Evolutionary conservation across 495 filamentous ascomycete genomes (phyloP).

Genomic region (Lophium mytilinum): DNA sequence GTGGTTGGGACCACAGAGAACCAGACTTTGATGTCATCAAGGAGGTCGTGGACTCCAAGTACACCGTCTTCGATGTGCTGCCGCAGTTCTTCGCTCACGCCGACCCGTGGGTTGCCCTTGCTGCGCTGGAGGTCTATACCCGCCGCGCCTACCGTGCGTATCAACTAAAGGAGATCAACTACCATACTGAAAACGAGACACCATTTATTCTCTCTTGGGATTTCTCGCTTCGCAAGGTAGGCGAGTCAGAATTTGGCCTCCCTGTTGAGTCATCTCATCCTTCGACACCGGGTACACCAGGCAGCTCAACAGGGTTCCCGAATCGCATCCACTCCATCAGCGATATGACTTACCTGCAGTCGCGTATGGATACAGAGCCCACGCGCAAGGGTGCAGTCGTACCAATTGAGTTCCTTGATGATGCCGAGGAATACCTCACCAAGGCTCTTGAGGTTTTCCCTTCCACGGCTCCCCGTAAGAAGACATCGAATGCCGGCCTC

Average conservation of each 20-base stretch:
- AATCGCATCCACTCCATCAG: conserved; percentile 87
- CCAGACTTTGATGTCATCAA: conserved; percentile 80
- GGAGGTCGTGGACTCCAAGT: conserved; percentile 97
- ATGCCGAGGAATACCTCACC: conserved; percentile 75
- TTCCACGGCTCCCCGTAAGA: conserved; percentile 39
- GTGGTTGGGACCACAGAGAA: conserved; percentile 92
- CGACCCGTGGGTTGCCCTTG: conserved; percentile 90
- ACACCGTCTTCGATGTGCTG: conserved; percentile 94
- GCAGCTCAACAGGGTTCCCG: conserved; percentile 32
- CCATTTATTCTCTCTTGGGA: conserved; percentile 90
- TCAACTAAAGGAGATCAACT: conserved; percentile 76
- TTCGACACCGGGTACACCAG: conserved; percentile 78
- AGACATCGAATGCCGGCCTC: conserved; percentile 42
- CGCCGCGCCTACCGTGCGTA: conserved; percentile 97
- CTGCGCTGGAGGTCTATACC: conserved; percentile 90
- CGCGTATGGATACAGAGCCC: conserved; percentile 60
- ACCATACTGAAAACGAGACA: conserved; percentile 67
- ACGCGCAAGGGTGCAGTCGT: conserved; percentile 90
- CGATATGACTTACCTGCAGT: conserved; percentile 82
- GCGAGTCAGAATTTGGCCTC: conserved; percentile 78
- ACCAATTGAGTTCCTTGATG: conserved; percentile 85
- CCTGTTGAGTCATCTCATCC: conserved; percentile 65
- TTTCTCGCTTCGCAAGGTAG: conserved; percentile 86
- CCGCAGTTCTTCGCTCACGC: conserved; percentile 88
- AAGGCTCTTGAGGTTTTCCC: conserved; percentile 81